phyloP scores from a whole-genome alignment of 2,329 filamentous ascomycete species.

The Boeremia lycopersici region DNA sequence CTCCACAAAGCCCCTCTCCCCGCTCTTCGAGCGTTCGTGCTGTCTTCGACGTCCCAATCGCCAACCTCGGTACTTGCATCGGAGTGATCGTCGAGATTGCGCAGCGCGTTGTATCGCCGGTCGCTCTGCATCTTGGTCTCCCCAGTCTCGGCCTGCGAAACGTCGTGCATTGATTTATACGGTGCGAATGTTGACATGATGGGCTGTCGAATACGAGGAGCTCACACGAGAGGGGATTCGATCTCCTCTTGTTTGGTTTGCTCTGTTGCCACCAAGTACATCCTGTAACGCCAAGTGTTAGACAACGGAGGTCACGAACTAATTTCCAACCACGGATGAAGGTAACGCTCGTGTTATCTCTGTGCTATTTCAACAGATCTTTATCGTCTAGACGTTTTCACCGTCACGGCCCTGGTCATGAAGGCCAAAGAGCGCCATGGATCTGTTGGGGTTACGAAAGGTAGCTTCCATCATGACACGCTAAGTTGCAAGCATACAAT shows the following conservation, averaged over 20 bases:
- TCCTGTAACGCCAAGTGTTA: slow-evolving; percentile 37
- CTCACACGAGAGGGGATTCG: neutral
- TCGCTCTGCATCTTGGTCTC: slow-evolving; percentile 25
- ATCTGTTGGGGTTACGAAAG: no score
- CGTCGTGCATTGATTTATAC: slow-evolving; percentile 22
- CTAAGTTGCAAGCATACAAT: no score
- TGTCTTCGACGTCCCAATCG: slow-evolving; percentile 28
- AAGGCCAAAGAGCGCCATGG: no score
- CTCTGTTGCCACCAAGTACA: slow-evolving; percentile 22
- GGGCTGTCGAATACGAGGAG: neutral
- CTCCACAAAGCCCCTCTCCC: slow-evolving; percentile 21
- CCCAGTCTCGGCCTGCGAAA: slow-evolving; percentile 15
- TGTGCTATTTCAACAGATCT: no score
- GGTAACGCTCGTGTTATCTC: no score
- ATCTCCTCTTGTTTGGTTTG: slow-evolving; percentile 1
- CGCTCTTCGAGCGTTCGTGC: slow-evolving; percentile 2
- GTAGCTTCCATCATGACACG: no score
- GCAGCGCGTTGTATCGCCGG: slow-evolving; percentile 33
- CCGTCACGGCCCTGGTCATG: no score
- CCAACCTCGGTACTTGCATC: slow-evolving; percentile 40
- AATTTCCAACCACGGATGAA: no score
- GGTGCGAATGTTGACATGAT: slow-evolving; percentile 15
- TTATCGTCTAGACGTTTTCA: no score
- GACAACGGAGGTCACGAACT: slow-evolving; percentile 5
- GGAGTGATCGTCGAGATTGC: slow-evolving; percentile 24